A percentile compares a stretch with the other conserved stretches of the same genome.
phyloP scores from a whole-genome alignment of 306 rosid species.

The Cajanus cajan region DNA sequence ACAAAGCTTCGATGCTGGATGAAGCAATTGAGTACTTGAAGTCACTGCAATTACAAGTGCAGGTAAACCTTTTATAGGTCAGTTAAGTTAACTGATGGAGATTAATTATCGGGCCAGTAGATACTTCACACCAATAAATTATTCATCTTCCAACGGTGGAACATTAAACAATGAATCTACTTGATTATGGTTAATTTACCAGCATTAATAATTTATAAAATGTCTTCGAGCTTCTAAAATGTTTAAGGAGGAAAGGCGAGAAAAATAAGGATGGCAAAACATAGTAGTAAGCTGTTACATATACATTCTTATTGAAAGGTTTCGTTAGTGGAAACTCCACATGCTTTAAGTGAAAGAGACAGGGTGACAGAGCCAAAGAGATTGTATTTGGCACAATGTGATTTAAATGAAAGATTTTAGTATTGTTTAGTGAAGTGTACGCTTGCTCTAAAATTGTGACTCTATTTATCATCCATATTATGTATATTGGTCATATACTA shows the following conservation, averaged over 20 bases:
- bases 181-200: not conserved
- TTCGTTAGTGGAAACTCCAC: not conserved
- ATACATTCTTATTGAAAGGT: not conserved
- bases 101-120: too few species aligned
- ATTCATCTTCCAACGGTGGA: not conserved
- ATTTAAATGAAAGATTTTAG: not conserved
- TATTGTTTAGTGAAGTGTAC: not conserved
- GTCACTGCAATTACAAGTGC: constrained; percentile 80
- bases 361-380: not conserved
- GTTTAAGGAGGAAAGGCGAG: not conserved
- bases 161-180: not conserved
- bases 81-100: too few species aligned
- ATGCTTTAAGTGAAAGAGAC: not conserved
- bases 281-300: not conserved
- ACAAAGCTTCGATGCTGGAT: constrained; percentile 92
- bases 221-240: not conserved
- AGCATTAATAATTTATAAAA: not conserved
- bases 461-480: not conserved
- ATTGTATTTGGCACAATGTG: not conserved
- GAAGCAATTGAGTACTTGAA: constrained; percentile 92
- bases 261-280: not conserved
- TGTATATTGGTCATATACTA: not conserved
- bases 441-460: not conserved
- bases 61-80: constrained; percentile 54
- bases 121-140: too few species aligned